Conservation (phyloP, 2,329 filamentous ascomycete species). For the Gliomastix tumulicola region DNA sequence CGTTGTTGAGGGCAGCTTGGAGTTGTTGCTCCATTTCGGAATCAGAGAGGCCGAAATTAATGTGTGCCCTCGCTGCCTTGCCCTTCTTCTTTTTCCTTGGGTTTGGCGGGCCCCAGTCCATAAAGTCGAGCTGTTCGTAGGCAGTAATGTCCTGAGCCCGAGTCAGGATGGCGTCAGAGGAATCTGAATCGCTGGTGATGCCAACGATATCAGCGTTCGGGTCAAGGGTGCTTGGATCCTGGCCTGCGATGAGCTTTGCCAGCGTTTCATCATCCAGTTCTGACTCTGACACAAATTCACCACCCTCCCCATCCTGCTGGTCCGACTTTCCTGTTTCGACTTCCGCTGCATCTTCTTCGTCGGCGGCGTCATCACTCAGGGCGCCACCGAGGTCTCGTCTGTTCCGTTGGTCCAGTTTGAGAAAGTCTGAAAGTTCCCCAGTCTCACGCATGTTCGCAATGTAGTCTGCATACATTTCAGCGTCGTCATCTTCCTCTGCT, state of each 20-base stretch:
- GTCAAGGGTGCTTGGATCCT: slow-evolving; percentile 3
- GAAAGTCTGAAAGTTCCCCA: slow-evolving; percentile 50
- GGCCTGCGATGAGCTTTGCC: slow-evolving; percentile 14
- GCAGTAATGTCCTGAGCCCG: too few species aligned
- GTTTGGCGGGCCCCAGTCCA: slow-evolving; percentile 74
- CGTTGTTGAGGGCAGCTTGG: slow-evolving; percentile 54
- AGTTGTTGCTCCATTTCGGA: slow-evolving; percentile 59
- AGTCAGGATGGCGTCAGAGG: slow-evolving; percentile 24
- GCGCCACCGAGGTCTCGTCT: slow-evolving; percentile 15
- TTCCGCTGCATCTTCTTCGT: not conserved
- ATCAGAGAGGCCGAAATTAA: slow-evolving; percentile 51
- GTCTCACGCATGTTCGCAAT: slow-evolving; percentile 57
- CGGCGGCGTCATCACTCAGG: not conserved
- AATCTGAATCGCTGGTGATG: slow-evolving; percentile 1
- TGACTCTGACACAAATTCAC: slow-evolving; percentile 8
- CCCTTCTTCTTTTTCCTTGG: slow-evolving; percentile 49
- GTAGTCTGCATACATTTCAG: slow-evolving; percentile 60
- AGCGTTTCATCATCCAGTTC: slow-evolving; percentile 17
- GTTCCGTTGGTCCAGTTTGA: slow-evolving; percentile 52
- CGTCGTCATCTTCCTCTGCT: slow-evolving; percentile 30
- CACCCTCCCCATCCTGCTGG: not conserved
- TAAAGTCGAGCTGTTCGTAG: too few species aligned
- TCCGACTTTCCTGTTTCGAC: not conserved
- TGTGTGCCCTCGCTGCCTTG: slow-evolving; percentile 52
- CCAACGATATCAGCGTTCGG: slow-evolving; percentile 8